Conservation (phyloP, 768 basidiomycete genomes). For the Tulasnella sp. region DNA sequence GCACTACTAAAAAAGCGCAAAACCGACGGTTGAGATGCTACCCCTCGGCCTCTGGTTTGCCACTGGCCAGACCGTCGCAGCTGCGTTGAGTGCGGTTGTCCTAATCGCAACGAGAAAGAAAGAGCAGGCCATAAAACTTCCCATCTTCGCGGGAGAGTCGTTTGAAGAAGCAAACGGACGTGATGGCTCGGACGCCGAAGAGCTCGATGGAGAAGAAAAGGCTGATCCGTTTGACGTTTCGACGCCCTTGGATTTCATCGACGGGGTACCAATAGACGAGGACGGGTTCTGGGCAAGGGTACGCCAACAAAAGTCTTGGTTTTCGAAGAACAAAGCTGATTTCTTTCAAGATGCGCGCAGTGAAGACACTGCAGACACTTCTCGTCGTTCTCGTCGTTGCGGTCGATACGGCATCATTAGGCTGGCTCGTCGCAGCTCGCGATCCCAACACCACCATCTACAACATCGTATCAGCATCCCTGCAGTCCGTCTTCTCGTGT, state of each 20-base stretch:
- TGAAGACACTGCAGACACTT: constrained; percentile 42
- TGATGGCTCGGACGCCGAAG: background rate
- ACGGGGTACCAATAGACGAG: constrained; percentile 54
- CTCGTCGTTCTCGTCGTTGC: constrained; percentile 37
- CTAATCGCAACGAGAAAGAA: background rate
- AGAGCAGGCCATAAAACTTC: background rate
- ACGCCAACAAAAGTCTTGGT: constrained; percentile 20
- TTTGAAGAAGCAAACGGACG: background rate
- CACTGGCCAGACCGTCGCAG: background rate
- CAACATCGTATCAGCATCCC: constrained; percentile 28
- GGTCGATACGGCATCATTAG: constrained; percentile 43
- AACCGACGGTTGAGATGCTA: background rate
- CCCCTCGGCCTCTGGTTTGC: constrained; percentile 5
- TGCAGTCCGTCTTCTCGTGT: constrained; percentile 44
- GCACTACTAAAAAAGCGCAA: no score
- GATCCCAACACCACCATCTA: constrained; percentile 19
- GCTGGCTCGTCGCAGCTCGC: constrained; percentile 36
- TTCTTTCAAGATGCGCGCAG: constrained; percentile 40
- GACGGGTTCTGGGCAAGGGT: constrained; percentile 48
- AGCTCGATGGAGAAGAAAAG: constrained; percentile 10
- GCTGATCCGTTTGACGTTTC: constrained; percentile 60
- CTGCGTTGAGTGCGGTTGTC: background rate
- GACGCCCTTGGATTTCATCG: constrained; percentile 52
- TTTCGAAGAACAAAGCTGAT: background rate
- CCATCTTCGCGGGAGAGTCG: background rate